Evolutionary conservation across 768 basidiomycete species (phyloP).

Genomic region (Erythrobasidium yunnanense): DNA sequence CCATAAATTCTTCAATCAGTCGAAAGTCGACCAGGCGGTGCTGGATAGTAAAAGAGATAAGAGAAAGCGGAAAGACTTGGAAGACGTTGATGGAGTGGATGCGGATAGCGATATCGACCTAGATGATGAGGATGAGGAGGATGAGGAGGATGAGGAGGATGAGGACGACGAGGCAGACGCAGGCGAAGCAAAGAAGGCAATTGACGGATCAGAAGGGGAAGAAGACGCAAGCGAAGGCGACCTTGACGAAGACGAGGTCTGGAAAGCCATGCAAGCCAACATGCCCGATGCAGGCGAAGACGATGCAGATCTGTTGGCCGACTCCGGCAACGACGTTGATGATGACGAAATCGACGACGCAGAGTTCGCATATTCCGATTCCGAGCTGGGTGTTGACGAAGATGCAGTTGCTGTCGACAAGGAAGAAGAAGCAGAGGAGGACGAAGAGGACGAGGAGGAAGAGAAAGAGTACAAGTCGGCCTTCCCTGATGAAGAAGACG

Average conservation of each 20-base stretch:
- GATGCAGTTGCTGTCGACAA: conserved; percentile 28
- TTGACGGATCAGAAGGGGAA: not conserved
- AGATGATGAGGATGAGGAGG: conserved; percentile 23
- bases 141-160: conserved; percentile 18
- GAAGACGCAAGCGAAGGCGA: conserved; percentile 29
- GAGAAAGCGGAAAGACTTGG: conserved; percentile 30
- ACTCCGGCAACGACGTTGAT: conserved; percentile 18
- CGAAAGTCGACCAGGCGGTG: conserved; percentile 45
- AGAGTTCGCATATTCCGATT: not conserved
- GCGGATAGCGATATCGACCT: conserved; percentile 11
- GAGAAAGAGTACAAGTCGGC: conserved; percentile 24
- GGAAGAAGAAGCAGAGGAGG: conserved; percentile 24
- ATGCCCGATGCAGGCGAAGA: conserved; percentile 31
- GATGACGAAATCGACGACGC: conserved; percentile 16
- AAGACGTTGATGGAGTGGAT: conserved; percentile 20
- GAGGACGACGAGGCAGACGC: conserved; percentile 24
- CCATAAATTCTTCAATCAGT: conserved; percentile 75
- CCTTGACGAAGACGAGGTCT: conserved; percentile 32
- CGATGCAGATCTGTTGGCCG: conserved; percentile 24
- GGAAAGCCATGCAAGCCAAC: conserved; percentile 34
- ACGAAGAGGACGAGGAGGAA: not conserved
- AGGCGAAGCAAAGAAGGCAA: conserved; percentile 23
- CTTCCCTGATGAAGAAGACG: conserved; percentile 33
- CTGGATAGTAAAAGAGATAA: conserved; percentile 24
- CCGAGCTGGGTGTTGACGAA: conserved; percentile 3